Evolutionary conservation across 2,329 filamentous ascomycete species (phyloP).

Genomic region (Pyrenophora graminea): DNA sequence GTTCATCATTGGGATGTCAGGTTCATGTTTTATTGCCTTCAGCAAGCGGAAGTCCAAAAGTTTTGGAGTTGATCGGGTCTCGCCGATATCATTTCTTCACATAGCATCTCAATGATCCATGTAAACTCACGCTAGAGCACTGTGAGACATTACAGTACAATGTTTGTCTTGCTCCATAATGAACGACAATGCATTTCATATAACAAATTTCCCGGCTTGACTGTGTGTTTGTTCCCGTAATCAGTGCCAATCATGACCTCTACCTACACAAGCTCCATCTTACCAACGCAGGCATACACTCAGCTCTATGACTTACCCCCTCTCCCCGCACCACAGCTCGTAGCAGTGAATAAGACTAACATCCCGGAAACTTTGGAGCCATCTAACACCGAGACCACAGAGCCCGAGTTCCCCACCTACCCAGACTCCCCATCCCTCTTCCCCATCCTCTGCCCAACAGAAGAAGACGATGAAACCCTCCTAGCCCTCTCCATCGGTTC

Average conservation of each 20-base stretch:
- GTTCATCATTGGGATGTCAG: constrained; percentile 16
- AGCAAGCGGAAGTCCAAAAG: not conserved
- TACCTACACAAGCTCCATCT: too few species aligned
- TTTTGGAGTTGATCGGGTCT: not conserved
- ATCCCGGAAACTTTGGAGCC: too few species aligned
- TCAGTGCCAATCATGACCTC: too few species aligned
- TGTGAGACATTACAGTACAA: not conserved
- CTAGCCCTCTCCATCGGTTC: not conserved
- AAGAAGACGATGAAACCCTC: not conserved
- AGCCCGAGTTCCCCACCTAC: not conserved
- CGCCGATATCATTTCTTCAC: not conserved
- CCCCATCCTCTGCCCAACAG: constrained; percentile 6
- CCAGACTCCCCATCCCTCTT: too few species aligned
- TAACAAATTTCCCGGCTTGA: not conserved
- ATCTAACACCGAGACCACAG: too few species aligned
- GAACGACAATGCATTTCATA: not conserved
- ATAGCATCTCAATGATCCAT: not conserved
- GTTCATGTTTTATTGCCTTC: constrained; percentile 7
- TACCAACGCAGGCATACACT: too few species aligned
- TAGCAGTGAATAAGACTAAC: too few species aligned
- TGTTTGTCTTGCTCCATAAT: not conserved
- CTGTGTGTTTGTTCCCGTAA: not conserved
- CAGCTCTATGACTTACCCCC: too few species aligned
- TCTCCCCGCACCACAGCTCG: too few species aligned
- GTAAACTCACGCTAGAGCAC: not conserved